Evolutionary conservation across 768 basidiomycete genomes (phyloP), one percentile per base, ranked within the genome.

Genomic region (Suillus fuscotomentosus): DNA sequence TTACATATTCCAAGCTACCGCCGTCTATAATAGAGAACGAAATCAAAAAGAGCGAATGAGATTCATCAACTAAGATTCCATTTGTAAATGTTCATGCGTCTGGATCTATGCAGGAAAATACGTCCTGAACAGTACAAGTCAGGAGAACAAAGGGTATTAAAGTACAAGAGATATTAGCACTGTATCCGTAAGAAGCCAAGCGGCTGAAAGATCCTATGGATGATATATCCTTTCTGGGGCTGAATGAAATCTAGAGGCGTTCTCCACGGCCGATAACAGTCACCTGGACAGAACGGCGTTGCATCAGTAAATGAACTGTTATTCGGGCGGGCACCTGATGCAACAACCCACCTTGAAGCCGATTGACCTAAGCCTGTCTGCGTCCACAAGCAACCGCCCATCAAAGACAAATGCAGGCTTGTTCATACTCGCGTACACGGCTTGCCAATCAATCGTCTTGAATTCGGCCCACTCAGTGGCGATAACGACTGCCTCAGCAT

Each of bases 331-430:
- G 50, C 22, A 31, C 5, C n/a, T n/a, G 11, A 47, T 22, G 15
- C 34, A 65, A 55, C 41, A 57, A 66, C 68, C 59, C 22, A 91
- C 91, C 77, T 86, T 92, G 88, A 99, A 99, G 45, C 97, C 97
- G 72, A 98, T 97, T 72, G 86, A 75, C 70, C 84, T 85, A 67
- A 99, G 82, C 76, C 86, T 85, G 60, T 88, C 87, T 11, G 86
- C 87, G 73, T 99, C 92, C 51, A 98, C 83, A 71, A 98, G 83
- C 66, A 97, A 81, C 39, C 95, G 86, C 5, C 95, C 95, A 74
- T 99, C 97, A 72, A 98, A 98, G 68, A 99, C 84, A 73, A 97
- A 99, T 5, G 97, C 97, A n/a, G 97, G 97, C 83, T 99, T 97
- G 72, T 90, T 92, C 94, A 98, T 98, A 72, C 83, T 79, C 60